Evolutionary conservation across 768 basidiomycete species (phyloP), one percentile per base, ranked within the genome.

Genomic region (Lactarius psammicola): DNA sequence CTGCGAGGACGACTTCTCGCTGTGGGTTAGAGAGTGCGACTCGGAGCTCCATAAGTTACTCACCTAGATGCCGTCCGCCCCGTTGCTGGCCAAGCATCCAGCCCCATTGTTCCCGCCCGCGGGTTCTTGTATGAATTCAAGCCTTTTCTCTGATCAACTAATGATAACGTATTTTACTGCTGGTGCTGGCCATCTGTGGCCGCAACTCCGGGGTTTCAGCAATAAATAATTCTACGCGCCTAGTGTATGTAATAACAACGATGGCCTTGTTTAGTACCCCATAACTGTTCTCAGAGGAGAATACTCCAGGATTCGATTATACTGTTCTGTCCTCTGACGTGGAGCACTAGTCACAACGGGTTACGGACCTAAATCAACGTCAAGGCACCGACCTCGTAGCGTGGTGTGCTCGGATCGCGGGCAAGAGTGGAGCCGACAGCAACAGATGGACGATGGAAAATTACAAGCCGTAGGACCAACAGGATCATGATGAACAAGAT

Each of bases 1-100:
- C 69, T 80, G 65, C 77, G 79, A 71, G 69, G 62, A 56, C 73
- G 68, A 59, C 70, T 78, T 33, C 38, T 49, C 18, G 10, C 13
- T 53, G 30, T 23, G 17, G 20, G 20, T 46, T 60, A 28, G 57
- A 40, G 44, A 10, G 20, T 3, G 38, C 10, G 34, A 23, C 26
- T 6, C 15, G 11, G 49, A 26, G 49, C 26, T 51, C 23, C 49
- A 26, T 49, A 49, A 44, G n/a, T 49, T 23, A 20, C 33, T 51
- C 55, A 18, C 64, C 31, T 42, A 15, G 26, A 49, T 31, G 13
- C 54, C 23, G 15, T 23, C 30, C 33, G 4, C 11, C 49, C 40
- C 20, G 0, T 34, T 49, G 4, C 46, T 28, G 28, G n/a, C 11
- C 54, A 46, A 23, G 26, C 30, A 11, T 15, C 7, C 26, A 55